Evolutionary conservation across 2,329 filamentous ascomycete species (phyloP).

Genomic region (Fusarium marasasianum): DNA sequence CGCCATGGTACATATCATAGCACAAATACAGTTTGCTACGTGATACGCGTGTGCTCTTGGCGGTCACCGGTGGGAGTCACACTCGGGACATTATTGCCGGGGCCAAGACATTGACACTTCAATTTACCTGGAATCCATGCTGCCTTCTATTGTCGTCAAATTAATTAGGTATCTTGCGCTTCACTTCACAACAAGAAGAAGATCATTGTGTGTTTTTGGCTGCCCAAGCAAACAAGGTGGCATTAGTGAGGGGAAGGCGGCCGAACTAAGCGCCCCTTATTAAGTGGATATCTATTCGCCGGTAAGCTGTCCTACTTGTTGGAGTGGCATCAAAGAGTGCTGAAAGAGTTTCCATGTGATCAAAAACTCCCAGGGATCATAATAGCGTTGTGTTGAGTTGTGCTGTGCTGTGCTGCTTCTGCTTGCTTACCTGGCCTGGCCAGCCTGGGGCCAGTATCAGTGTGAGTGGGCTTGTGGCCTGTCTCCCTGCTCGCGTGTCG

Average conservation of each 20-base stretch:
- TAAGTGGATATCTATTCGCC: slow-evolving; percentile 31
- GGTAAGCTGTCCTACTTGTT: slow-evolving; percentile 32
- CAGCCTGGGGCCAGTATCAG: slow-evolving; percentile 1
- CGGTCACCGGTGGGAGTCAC: slow-evolving; percentile 23
- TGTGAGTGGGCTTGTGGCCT: slow-evolving; percentile 28
- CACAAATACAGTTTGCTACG: not conserved
- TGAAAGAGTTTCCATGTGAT: slow-evolving; percentile 36
- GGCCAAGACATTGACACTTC: slow-evolving; percentile 19
- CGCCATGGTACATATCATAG: not conserved
- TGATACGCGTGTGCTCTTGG: slow-evolving; percentile 1
- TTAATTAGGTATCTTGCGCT: not conserved
- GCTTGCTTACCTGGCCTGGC: slow-evolving; percentile 1
- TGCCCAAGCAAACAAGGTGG: slow-evolving; percentile 42
- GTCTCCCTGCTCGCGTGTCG: slow-evolving; percentile 10
- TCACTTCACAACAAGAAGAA: slow-evolving; percentile 10
- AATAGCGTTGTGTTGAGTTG: slow-evolving; percentile 1
- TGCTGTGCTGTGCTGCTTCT: not conserved
- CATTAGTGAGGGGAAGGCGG: slow-evolving; percentile 40
- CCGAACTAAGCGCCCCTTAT: slow-evolving; percentile 34
- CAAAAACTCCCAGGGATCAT: slow-evolving; percentile 25
- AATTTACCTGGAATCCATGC: not conserved
- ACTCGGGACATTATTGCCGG: slow-evolving; percentile 32
- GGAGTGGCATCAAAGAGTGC: slow-evolving; percentile 5
- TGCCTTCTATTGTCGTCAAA: not conserved
- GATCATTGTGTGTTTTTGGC: slow-evolving; percentile 18